Evolutionary conservation across 495 filamentous ascomycete genomes (phyloP), one percentile per base, ranked within the genome.

Genomic region (Penicillium cinerascens): DNA sequence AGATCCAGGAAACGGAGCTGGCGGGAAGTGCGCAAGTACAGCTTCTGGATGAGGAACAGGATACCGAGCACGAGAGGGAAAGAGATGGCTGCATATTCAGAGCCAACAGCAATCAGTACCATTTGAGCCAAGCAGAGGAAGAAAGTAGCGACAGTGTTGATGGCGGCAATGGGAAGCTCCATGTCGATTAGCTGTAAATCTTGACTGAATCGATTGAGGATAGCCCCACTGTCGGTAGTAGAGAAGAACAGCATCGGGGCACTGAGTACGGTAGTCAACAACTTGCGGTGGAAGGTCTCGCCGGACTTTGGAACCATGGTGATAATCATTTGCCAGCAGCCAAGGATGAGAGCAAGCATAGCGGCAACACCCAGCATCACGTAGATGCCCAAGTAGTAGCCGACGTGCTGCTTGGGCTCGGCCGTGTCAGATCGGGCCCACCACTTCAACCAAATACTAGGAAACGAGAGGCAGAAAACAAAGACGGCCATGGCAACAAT

Each of bases 1-100:
- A 86, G 70, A 26, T 87, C 84, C 18, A 87, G 66, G 39, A 83
- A 71, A 29, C 84, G 81, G 5, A 87, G 63, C 55, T 86, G 84
- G 3, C 83, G 77, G 2, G 83, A 86, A 1, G 84, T 87, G 10
- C 79, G 74, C 4, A 88, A 71, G 51, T 88, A 88, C 33, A 79
- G 66, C 47, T 78, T 81, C 54, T 86, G 81, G 5, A 87, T 71
- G 15, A 77, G 25, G 49, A 79, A 85, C 5, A 83, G 49, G 21
- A 72, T 57, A 10, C 78, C 52, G 26, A 78, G 53, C 6, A 77
- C 69, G 36, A 79, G 42, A 0, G 80, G 80, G 49, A 82, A 76
- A 0, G 76, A 71, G 33, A 79, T 74, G 0, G 78, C 80, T 0
- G 72, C 70, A 50, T 76, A 83, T 29, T 62, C 65, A 0, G 80